Percentiles rank a stretch among this genome's conserved stretches.
These are phyloP conservation scores for Suillus subalutaceus DNA, from an alignment of 768 basidiomycete genomes.

Conservation along the genomic window DNA sequence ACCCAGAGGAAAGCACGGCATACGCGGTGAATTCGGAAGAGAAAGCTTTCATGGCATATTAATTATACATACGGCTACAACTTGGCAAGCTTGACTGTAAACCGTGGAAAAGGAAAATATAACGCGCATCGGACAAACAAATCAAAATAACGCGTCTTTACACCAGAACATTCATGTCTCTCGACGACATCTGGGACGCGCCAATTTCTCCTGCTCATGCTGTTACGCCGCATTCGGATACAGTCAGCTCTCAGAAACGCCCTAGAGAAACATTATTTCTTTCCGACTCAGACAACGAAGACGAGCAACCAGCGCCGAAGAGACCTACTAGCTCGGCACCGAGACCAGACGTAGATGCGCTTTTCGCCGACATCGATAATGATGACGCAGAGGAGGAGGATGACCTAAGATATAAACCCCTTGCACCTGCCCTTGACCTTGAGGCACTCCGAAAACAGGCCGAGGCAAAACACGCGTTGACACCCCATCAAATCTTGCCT, in stretches of 20 bases:
- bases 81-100: too few relatives aligned
- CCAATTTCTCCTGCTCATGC: slow-evolving; percentile 37
- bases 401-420: slow-evolving; percentile 44
- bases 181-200: slow-evolving; percentile 66
- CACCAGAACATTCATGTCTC: slow-evolving; percentile 28
- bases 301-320: slow-evolving; percentile 40
- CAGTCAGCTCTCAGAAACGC: slow-evolving; percentile 29
- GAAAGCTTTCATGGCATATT: background rate
- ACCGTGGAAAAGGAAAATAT: background rate
- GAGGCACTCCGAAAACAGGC: slow-evolving; percentile 58
- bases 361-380: slow-evolving; percentile 52
- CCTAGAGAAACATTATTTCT: slow-evolving; percentile 56
- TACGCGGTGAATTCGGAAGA: background rate
- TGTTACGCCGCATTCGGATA: slow-evolving; percentile 21
- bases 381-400: slow-evolving; percentile 49
- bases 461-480: slow-evolving; percentile 48
- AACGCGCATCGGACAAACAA: slow-evolving; percentile 20
- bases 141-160: slow-evolving; percentile 30
- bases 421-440: slow-evolving; percentile 56
- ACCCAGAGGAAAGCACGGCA: background rate
- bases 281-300: slow-evolving; percentile 52
- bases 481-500: slow-evolving; percentile 49
- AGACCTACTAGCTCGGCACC: slow-evolving; percentile 25
- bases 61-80: too few relatives aligned
- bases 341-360: slow-evolving; percentile 39